A percentile compares a stretch with the other conserved stretches of the same genome.
Evolutionary conservation across 179 eudicot genomes (phyloP).

Genomic region (Spergularia azorica): DNA sequence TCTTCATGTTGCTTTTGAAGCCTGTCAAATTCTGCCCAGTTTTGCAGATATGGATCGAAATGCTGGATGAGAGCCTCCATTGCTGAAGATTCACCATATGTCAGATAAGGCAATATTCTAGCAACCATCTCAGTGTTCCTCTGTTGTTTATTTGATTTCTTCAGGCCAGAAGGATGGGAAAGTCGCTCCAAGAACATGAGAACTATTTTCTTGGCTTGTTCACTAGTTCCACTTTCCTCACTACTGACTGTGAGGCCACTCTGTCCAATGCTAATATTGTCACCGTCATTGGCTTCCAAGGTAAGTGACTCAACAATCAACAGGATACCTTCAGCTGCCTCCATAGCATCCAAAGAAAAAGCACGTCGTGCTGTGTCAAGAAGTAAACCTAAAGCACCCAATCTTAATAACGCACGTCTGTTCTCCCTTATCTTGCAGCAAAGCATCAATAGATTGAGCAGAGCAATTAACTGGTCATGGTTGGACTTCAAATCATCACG

Average conservation of each 20-base stretch:
- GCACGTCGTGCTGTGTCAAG: conserved; percentile 98
- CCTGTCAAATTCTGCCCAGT: conserved; percentile 85
- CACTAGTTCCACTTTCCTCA: conserved; percentile 82
- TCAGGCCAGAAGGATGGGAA: conserved; percentile 78
- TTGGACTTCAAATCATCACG: conserved; percentile 92
- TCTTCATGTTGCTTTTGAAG: conserved; percentile 73
- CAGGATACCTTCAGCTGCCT: conserved; percentile 99
- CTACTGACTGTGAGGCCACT: conserved; percentile 69
- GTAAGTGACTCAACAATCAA: conserved; percentile 95
- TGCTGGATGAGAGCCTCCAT: conserved; percentile 98
- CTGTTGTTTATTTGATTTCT: conserved; percentile 95
- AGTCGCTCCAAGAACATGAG: conserved; percentile 95
- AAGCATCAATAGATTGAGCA: conserved; percentile 88
- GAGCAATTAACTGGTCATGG: conserved; percentile 88
- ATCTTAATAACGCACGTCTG: conserved; percentile 74
- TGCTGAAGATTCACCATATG: conserved; percentile 95
- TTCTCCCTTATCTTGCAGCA: conserved; percentile 97
- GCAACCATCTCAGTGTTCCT: conserved; percentile 99
- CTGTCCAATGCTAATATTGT: conserved; percentile 69
- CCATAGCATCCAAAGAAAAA: conserved; percentile 98
- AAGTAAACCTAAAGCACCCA: conserved; percentile 85
- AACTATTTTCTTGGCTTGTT: conserved; percentile 97
- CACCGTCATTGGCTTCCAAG: conserved; percentile 95
- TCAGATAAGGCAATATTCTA: conserved; percentile 94
- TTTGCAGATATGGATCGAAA: conserved; percentile 76